A percentile compares a stretch with the other conserved stretches of the same genome.
phyloP scores from a whole-genome alignment of 2,329 filamentous ascomycete species.

The Trichoderma sp. region DNA sequence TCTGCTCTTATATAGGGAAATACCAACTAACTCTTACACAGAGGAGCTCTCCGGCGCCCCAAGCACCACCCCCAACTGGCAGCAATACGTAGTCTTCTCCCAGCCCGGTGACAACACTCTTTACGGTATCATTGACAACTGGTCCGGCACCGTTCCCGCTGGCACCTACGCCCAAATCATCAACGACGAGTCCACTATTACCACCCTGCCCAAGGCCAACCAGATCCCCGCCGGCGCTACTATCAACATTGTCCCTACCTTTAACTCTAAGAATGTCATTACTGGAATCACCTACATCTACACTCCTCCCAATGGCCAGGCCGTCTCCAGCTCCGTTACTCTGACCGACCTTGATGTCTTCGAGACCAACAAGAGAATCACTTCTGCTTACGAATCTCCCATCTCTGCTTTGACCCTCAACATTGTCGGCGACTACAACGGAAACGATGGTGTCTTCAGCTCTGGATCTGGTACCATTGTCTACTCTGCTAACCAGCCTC shows the following conservation, averaged over 20 bases:
- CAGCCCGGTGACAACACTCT: constrained; percentile 10
- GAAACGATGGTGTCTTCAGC: background rate
- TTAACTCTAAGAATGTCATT: background rate
- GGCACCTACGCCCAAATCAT: background rate
- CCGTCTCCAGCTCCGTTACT: background rate
- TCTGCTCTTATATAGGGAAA: background rate
- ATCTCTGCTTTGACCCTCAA: background rate
- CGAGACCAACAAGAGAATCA: background rate
- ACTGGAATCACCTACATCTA: background rate
- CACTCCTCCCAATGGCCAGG: background rate
- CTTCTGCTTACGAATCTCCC: background rate
- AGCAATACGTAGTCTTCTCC: constrained; percentile 13
- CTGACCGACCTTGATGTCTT: background rate
- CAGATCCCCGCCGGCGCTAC: background rate
- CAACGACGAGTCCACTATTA: background rate
- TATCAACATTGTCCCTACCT: background rate
- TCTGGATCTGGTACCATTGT: constrained; percentile 5
- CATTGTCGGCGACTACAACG: background rate
- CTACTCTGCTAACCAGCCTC: constrained; percentile 2
- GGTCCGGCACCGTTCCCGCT: constrained; percentile 4
- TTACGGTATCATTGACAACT: constrained; percentile 16
- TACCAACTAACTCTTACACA: background rate
- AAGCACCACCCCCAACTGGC: constrained; percentile 15
- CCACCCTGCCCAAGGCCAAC: background rate
- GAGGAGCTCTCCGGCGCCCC: background rate